Evolutionary conservation across 2,329 filamentous ascomycete species (phyloP), one percentile per base, ranked within the genome.

Genomic region (Exophiala lecanii-corni): DNA sequence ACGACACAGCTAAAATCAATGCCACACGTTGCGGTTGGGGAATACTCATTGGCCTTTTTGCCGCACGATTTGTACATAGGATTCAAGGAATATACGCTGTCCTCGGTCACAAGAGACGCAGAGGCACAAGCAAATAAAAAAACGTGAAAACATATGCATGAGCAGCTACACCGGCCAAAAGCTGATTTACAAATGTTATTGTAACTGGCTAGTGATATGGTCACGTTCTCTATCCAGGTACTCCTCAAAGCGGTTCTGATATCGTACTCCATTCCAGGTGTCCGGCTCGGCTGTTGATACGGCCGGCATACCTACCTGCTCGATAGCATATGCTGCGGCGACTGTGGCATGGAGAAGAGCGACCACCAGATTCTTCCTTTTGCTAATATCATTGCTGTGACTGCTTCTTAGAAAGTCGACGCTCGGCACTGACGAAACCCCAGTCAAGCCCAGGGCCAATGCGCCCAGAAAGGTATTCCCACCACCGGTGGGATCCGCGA

Each of bases 401-500:
- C 23, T 15, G 31, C 28, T 18, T 63, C 59, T 54, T 18, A 17
- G 15, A 33, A 67, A 50, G 6, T 59, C 51, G 23, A 59, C 57
- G 5, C 56, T 53, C 34, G 66, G 33, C 7, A 19, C 21, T 16
- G 50, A 45, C 5, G 20, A 15, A 5, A 43, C 42, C 2, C 43
- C 55, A 45, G 72, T 68, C 15, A 81, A 61, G 1, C 73, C 76
- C 16, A 81, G 69, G 5, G 75, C 71, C 45, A 82, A 58, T 2
- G 76, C 78, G 16, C 79, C 79, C 6, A 96, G 70, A 57, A 96
- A 97, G 0, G 85, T 82, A 64, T 98, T 98, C 1, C 92, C 92
- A 15, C 89, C 92, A 7, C 92, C 92, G 0, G 92, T 97, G 0
- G 91, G 89, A 63, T 97, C 92, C n/a, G 92, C 69, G 1, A 96